Conservation (phyloP, 805 yeast species). For the Starmera caribaea region DNA sequence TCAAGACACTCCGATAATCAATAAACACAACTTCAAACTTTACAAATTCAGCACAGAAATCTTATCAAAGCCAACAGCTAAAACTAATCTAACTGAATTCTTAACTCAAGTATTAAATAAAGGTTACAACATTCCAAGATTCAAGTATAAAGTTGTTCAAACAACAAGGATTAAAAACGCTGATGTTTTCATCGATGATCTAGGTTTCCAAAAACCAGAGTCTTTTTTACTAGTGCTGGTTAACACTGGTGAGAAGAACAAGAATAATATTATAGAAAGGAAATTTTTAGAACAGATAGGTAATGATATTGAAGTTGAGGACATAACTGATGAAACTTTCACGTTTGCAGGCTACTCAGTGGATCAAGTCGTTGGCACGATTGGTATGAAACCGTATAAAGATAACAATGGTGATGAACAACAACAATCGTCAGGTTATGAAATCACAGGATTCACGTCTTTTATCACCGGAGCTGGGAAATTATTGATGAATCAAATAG, state of each 20-base stretch:
- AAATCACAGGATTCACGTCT: constrained; percentile 14
- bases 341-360: background rate
- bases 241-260: too few species aligned
- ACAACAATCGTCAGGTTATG: constrained; percentile 2
- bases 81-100: constrained; percentile 2
- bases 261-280: background rate
- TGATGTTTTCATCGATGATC: constrained; percentile 8
- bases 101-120: constrained; percentile 10
- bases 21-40: too few species aligned
- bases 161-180: constrained; percentile 12
- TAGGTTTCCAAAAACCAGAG: constrained; percentile 11
- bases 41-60: too few species aligned
- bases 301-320: background rate
- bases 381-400: constrained; percentile 6
- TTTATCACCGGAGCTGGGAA: constrained; percentile 12
- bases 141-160: constrained; percentile 9
- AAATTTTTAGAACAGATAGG: background rate
- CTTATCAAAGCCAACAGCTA: too few species aligned
- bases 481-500: constrained; percentile 4
- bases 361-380: constrained; percentile 8
- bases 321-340: background rate
- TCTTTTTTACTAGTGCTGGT: constrained; percentile 9
- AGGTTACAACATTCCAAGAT: constrained; percentile 9
- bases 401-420: background rate
- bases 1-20: too few species aligned